Evolutionary conservation across 768 basidiomycete species (phyloP), one percentile per base, ranked within the genome.

Genomic region (Lyophyllum atratum): DNA sequence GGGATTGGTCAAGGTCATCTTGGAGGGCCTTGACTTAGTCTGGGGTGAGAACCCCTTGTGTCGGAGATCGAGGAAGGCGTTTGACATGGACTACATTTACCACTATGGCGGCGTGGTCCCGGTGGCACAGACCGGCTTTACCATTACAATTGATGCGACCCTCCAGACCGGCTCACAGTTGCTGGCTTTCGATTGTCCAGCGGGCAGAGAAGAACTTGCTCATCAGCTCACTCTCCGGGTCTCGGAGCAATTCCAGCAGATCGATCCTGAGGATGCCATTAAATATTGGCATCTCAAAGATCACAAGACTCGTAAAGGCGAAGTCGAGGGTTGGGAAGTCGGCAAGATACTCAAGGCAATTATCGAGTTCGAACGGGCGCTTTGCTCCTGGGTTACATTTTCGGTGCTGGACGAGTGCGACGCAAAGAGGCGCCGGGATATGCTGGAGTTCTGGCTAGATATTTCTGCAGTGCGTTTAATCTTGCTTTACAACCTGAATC

Each of bases 391-490:
- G 71, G 75, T 79, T 10, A 73, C 77, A 39, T 61, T 68, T 50
- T 66, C 69, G 24, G 65, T 79, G 25, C 52, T 76, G 3, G 63
- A 64, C 31, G 57, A 59, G 6, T 17, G 37, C 15, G 50, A 58
- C 1, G 50, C 59, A 8, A 46, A 55, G 37, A 49, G 65, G n/a
- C 72, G 76, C 12, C 68, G 63, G 24, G 29, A 54, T 2, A 56
- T 76, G 21, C 61, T 79, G 0, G 71, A 70, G 42, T 76, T 81
- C 58, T 80, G 81, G 74, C 46, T 81, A 24, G 77, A 81, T 51
- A 58, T 81, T 45, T 77, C 81, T 21, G 68, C 60, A 12, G 81
- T 83, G 56, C 55, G 72, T 14, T 34, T 21, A 8, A n/a, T 34
- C 46, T n/a, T n/a, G 43, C 22, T 47, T 12, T 19, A 11, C n/a